Evolutionary conservation across 306 rosid species (phyloP), one percentile per base, ranked within the genome.

Genomic region (Crataegus laevigata): DNA sequence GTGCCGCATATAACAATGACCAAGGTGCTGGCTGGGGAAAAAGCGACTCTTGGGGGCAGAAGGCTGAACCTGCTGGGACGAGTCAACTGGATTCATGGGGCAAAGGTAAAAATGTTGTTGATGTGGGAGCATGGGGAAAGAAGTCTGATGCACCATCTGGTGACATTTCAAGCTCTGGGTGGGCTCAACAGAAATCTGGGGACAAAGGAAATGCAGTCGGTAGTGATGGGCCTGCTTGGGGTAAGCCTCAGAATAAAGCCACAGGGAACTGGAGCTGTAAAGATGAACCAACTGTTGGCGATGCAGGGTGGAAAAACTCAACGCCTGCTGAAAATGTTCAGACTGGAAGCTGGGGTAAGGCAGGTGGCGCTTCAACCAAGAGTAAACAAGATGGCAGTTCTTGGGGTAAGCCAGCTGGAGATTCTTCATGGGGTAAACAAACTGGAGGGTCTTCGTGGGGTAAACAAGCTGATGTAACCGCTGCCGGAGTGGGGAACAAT

Each of bases 1-100:
- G 54, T 78, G 74, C 74, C 38, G 78, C 87, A 21, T 71, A 63
- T 64, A 66, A 29, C 25, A 73, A 72, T 12, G 86, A 68, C 80
- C 85, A 81, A 57, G 82, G 83, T 81, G 76, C 68, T 78, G 93
- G 88, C 63, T 87, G 89, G 91, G 91, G 86, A 28, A 80, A 74
- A 79, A 75, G 82, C 61, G 75, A 83, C 65, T 65, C 83, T 58
- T 77, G 86, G 81, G 75, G 81, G 89, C 75, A 75, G 32, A 86
- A 84, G 79, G 67, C 84, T 19, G 81, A 34, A 75, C 78, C 83
- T 50, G 54, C 58, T 57, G 68, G 79, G 57, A 66, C 57, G 55
- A 32, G 42, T 82, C 65, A 79, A 42, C 25, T 42, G 28, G 74
- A 75, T 79, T 61, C 80, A 74, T 82, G 86, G 84, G 78, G 82